These are phyloP conservation scores for Trichoderma pleuroti DNA, from an alignment of 2,329 filamentous ascomycete genomes.

Conservation along the genomic window DNA sequence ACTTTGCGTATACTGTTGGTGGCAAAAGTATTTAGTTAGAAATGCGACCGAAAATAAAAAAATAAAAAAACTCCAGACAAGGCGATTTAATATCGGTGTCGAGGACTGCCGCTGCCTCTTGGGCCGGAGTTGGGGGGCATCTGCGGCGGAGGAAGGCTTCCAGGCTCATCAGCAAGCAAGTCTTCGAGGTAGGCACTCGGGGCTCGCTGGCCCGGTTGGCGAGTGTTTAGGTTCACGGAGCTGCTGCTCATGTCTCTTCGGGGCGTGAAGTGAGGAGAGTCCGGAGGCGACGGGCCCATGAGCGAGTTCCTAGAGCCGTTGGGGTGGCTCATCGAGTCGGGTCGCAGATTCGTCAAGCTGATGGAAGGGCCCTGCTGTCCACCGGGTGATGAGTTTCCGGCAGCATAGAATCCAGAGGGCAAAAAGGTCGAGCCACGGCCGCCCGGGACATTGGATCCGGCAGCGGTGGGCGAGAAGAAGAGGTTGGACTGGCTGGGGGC, in stretches of 20 bases:
- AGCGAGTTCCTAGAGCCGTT: conserved; percentile 40
- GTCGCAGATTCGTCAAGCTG: conserved; percentile 58
- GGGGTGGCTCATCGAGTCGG: conserved; percentile 52
- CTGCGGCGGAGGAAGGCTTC: conserved; percentile 45
- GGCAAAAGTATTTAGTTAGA: not conserved
- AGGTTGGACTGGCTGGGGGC: conserved; percentile 66
- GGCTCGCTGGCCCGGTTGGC: conserved; percentile 64
- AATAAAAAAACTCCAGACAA: not conserved
- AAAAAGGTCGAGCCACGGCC: conserved; percentile 76
- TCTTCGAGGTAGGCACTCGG: conserved; percentile 91
- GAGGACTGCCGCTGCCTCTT: conserved; percentile 23
- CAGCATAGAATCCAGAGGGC: conserved; percentile 86
- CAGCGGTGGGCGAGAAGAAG: conserved; percentile 94
- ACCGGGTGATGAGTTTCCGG: conserved; percentile 53
- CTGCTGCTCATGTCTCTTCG: conserved; percentile 58
- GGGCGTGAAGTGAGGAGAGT: conserved; percentile 56
- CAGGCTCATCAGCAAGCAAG: conserved; percentile 72
- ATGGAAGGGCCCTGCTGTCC: conserved; percentile 52
- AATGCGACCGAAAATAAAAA: not conserved
- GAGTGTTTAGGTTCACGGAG: conserved; percentile 58
- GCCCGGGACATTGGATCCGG: conserved; percentile 55
- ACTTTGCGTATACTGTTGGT: not conserved
- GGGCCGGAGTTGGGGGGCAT: conserved; percentile 29
- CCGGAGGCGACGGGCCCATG: conserved; percentile 55
- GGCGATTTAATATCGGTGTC: conserved; percentile 28